phyloP scores from a whole-genome alignment of 2,329 filamentous ascomycete species.

The Truncatella angustata region DNA sequence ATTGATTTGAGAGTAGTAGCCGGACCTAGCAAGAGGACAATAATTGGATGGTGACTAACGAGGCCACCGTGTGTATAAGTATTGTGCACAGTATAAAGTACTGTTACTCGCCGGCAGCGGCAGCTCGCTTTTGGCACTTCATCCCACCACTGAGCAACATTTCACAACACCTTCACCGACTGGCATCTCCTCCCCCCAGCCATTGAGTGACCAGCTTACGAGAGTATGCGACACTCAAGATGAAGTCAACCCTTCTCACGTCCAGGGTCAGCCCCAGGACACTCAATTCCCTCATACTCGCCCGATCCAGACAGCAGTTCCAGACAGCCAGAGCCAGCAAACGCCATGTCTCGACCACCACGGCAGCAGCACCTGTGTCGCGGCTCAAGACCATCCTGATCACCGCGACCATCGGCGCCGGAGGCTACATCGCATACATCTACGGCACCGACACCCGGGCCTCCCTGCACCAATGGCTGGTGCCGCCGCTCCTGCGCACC shows the following conservation, averaged over 20 bases:
- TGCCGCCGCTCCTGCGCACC: constrained; percentile 64
- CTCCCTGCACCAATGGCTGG: constrained; percentile 65
- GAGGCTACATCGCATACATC: constrained; percentile 53
- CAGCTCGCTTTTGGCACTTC: no score
- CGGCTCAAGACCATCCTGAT: constrained; percentile 37
- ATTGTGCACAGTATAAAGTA: background rate
- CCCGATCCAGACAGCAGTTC: constrained; percentile 3
- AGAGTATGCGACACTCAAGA: constrained; percentile 19
- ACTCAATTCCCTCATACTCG: background rate
- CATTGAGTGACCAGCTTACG: constrained; percentile 29
- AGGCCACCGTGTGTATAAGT: background rate
- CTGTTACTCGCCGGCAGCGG: no score
- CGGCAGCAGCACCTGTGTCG: constrained; percentile 25
- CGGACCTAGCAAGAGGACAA: background rate
- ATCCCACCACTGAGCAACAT: background rate
- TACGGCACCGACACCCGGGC: constrained; percentile 76
- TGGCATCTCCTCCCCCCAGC: constrained; percentile 10
- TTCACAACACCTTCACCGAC: background rate
- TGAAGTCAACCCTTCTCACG: constrained; percentile 24
- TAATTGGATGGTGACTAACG: background rate
- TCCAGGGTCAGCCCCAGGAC: constrained; percentile 9
- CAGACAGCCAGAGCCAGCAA: background rate
- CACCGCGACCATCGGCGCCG: constrained; percentile 38
- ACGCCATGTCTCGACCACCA: constrained; percentile 30
- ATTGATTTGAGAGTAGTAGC: background rate